A percentile compares a stretch with the other conserved stretches of the same genome.
Evolutionary conservation across 257 asterid species (phyloP).

Genomic region (Solanum rostratum): DNA sequence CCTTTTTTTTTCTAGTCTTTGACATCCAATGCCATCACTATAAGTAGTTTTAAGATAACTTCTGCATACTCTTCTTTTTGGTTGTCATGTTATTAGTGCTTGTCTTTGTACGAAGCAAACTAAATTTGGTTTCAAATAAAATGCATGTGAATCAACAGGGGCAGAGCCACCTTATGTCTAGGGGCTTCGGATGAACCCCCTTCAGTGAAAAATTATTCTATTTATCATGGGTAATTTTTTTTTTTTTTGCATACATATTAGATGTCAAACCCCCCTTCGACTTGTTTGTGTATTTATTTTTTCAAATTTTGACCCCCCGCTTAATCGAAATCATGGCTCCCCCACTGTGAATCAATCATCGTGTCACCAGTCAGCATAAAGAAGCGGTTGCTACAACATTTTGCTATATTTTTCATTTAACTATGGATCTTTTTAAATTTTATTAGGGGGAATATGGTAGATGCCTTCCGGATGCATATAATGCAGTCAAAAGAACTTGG

Average conservation of each 20-base stretch:
- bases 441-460: constrained; percentile 94
- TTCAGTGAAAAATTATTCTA: no score
- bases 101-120: background rate
- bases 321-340: no score
- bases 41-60: background rate
- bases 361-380: background rate
- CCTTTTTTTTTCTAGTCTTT: background rate
- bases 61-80: background rate
- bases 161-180: no score
- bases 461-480: constrained; percentile 92
- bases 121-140: background rate
- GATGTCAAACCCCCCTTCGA: no score
- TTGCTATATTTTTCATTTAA: background rate
- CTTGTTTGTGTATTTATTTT: no score
- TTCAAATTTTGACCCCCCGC: no score
- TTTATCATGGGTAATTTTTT: no score
- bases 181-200: no score
- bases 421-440: background rate
- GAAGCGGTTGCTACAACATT: background rate
- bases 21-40: background rate
- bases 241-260: no score
- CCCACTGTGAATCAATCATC: background rate
- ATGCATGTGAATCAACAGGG: background rate
- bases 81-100: background rate
- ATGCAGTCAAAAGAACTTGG: constrained; percentile 99